Base-by-base conservation (phyloP, 2,329 filamentous ascomycete genomes). In the Pezicula neosporulosa region DNA sequence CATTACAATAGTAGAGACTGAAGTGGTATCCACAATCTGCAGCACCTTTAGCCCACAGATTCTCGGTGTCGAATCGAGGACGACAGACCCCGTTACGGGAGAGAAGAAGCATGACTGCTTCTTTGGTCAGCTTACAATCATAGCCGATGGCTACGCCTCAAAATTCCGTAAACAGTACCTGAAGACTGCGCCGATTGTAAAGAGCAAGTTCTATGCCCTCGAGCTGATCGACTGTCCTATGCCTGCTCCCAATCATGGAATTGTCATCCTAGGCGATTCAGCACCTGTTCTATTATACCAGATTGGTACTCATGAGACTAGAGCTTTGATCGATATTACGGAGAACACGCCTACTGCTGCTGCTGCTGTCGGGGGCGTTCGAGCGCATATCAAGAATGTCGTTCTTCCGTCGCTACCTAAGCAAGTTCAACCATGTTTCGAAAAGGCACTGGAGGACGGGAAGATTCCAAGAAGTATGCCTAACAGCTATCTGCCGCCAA, bases 241-340 rank as follows among this genome's bases (percentile, higher is more conserved):
- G 9, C 90, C 91, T 2, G 77, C 81, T 48, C 82, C 85, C 2
- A 76, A 84, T 56, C 89, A 90, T 67, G 94, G 93, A 18, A 91
- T 96, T 70, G 93, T 99, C 58, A 77, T 97, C 49, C 87, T 99
- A 56, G 86, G 86, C 62, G 81, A 89, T 57, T 80, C 82, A 43
- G 76, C 84, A 0, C 93, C 94, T 0, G 83, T 96, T 33, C 83
- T 99, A 21, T 81, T 99, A 52, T 99, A 99, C 76, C 94, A 97
- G 73, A 99, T 99, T 67, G 93, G 94, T 65, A 88, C 90, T 4
- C 92, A 88, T 72, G 94, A 97, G 73, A 99, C 94, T 1, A 85
- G 94, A 58, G 89, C 87, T 12, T 81, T 99, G 19, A 83, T 97
- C 63, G 92, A 97, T 68, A 84, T 97, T 12, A 93, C 93, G 4